Evolutionary conservation across 2,329 filamentous ascomycete genomes (phyloP), one percentile per base, ranked within the genome.

Genomic region (Phoma herbarum): DNA sequence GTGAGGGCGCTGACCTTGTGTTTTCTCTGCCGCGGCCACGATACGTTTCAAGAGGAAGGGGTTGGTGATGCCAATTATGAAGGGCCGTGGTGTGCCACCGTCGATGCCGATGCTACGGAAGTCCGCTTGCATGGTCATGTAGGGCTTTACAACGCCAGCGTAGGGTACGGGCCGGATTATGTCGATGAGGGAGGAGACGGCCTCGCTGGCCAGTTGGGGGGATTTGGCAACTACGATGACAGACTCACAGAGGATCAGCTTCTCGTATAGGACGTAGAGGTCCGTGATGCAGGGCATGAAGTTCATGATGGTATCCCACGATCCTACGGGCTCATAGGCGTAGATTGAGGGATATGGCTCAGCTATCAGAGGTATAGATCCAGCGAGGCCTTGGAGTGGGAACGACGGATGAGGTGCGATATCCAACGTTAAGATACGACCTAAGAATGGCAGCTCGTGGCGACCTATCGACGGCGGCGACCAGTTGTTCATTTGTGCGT

Each of bases 41-140:
- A 79, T 71, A 45, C 77, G 75, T 60, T 78, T 76, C 4, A 79
- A 68, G 3, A 79, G 69, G 56, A 79, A 79, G 2, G 77, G 77
- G 45, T 79, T 79, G 6, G 77, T 79, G 58, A 78, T 76, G 29
- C 77, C 77, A 46, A 78, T 67, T 6, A 79, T 67, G 63, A 78
- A 79, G 10, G 74, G 71, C 14, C 73, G 65, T 1, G 77, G 75
- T 11, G 74, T 74, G 2, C 76, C 76, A 16, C 76, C 75, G 46
- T 78, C 76, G 48, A 78, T 72, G 39, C 76, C 76, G 8, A 76
- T 76, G 46, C 70, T 69, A n/a, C 70, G 68, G 60, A 78, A 78
- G 26, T 79, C 77, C 11, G 77, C 75, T 63, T 80, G 78, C 78
- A 80, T 80, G 33, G 77, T 79, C 67, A 79, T 71, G 61, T 79